Percentiles rank a stretch among this genome's conserved stretches.
Evolutionary conservation across 768 basidiomycete species (phyloP).

Genomic region (Candolleomyces aberdarensis): DNA sequence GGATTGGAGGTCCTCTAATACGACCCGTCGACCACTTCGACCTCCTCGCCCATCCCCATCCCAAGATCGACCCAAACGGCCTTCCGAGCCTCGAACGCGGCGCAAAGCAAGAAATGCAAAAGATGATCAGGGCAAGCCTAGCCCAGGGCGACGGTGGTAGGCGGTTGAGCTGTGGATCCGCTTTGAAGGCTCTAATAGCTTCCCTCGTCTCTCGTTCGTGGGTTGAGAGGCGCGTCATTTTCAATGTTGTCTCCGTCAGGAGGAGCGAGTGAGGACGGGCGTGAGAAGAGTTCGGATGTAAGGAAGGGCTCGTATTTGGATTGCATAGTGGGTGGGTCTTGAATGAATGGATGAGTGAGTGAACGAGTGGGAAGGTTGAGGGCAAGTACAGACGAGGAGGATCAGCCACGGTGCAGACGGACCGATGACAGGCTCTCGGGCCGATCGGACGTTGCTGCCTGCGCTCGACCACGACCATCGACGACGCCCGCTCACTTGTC

Average conservation of each 20-base stretch:
- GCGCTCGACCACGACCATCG: too few relatives aligned
- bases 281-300: not conserved
- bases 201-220: conserved; percentile 1
- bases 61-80: conserved; percentile 9
- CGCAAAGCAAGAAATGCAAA: conserved; percentile 35
- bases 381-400: too few relatives aligned
- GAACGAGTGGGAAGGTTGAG: too few relatives aligned
- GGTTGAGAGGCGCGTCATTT: not conserved
- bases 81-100: conserved; percentile 26
- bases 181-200: conserved; percentile 6
- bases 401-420: too few relatives aligned
- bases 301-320: not conserved
- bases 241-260: not conserved
- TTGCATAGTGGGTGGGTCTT: too few relatives aligned
- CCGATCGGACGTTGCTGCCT: too few relatives aligned
- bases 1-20: not conserved
- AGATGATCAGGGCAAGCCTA: conserved; percentile 32
- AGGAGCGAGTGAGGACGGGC: not conserved
- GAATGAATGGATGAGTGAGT: too few relatives aligned
- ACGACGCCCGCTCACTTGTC: too few relatives aligned
- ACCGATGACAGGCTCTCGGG: too few relatives aligned
- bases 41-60: conserved; percentile 4
- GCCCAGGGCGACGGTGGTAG: conserved; percentile 37
- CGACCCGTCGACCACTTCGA: not conserved
- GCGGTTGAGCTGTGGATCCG: conserved; percentile 33